Evolutionary conservation across 345 rosid genomes (phyloP).

Genomic region (Anastatica hierochuntica): DNA sequence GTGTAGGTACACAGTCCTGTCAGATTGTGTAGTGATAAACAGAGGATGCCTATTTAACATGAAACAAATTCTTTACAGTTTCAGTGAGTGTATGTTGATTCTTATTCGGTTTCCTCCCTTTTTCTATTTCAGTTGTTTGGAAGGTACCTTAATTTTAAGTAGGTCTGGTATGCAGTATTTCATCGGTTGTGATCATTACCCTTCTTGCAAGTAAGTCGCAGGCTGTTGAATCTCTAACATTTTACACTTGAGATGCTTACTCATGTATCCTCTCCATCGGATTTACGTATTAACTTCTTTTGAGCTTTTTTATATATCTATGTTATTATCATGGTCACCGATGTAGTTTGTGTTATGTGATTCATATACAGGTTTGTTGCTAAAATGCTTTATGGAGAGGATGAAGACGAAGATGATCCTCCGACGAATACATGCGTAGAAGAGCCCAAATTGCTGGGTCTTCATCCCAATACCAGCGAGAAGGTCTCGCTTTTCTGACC

Average conservation of each 20-base stretch:
- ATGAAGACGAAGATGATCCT: conserved; percentile 59
- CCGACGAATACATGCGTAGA: conserved; percentile 36
- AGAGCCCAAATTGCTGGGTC: conserved; percentile 82
- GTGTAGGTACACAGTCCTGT: not conserved
- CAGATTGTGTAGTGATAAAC: conserved; percentile 3
- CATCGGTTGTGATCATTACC: conserved; percentile 85
- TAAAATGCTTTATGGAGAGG: conserved; percentile 68
- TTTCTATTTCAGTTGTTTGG: conserved; percentile 71
- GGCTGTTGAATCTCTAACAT: not conserved
- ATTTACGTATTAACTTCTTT: not conserved
- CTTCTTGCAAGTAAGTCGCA: conserved; percentile 83
- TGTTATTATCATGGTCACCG: not conserved
- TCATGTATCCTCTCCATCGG: too few species aligned
- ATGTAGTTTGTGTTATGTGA: conserved; percentile 12
- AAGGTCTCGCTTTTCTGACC: conserved; percentile 45
- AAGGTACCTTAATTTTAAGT: conserved; percentile 82
- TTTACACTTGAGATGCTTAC: not conserved
- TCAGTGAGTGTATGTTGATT: too few species aligned
- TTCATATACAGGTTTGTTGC: conserved; percentile 60
- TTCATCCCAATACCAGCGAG: conserved; percentile 65
- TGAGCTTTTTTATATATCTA: not conserved
- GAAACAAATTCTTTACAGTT: too few species aligned
- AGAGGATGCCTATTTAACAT: too few species aligned
- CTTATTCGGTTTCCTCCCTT: conserved; percentile 7
- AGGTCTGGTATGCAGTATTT: conserved; percentile 74